Evolutionary conservation across 306 rosid species (phyloP), one percentile per base, ranked within the genome.

Genomic region (Vachellia collinsii): DNA sequence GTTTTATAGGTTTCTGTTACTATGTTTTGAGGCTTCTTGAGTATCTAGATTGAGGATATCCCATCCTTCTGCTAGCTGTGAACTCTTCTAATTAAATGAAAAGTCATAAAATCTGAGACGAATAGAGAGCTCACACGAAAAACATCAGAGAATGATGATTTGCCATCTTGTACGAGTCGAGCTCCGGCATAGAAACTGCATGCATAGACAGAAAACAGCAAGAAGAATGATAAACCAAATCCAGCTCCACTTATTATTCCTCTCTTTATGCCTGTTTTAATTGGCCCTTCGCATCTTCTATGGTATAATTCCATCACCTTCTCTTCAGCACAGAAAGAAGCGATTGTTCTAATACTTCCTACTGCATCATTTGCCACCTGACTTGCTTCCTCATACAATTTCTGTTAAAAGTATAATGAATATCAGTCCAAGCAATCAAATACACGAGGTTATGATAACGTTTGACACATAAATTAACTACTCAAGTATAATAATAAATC

Each of bases 261-360:
- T 76, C 81, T 85, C 70, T 81, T 81, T 41, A 88, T 80, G 25
- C 96, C 92, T 72, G 81, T 63, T 75, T 80, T 80, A 56, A 72
- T 74, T 13, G 91, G 97, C 41, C 88, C 91, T 80, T 89, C 90
- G 66, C 97, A 91, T 80, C 88, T 89, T 72, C 70, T 75, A 75
- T 74, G 48, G 83, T 91, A 89, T 19, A 89, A 25, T 23, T 82
- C 84, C 82, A 89, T 85, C 80, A 87, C 92, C 83, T 87, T 91
- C 65, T 85, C 84, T 77, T 91, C 94, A n/a, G 94, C 92, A 78
- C 94, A 88, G 74, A 91, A 91, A 69, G 94, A 88, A 47, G 92
- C 82, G 80, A 90, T 81, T n/a, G 94, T 90, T 79, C 94, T 87
- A 61, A 86, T 87, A 68, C 92, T 82, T 51, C 92, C 86, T 72